Base-by-base conservation (phyloP, 805 yeast genomes). In the Ogataea pignaliae region DNA sequence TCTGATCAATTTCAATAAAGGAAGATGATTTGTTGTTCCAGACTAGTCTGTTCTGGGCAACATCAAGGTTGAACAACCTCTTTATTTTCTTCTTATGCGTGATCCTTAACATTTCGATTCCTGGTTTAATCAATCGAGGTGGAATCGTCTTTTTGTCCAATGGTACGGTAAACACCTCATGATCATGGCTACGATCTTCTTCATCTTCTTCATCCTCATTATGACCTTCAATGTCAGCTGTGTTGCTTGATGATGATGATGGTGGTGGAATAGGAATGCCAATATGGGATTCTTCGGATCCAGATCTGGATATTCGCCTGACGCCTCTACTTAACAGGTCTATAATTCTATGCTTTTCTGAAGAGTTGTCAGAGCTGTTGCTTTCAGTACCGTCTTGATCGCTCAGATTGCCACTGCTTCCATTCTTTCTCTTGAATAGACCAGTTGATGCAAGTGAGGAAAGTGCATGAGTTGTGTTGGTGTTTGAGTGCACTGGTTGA, bases 31-130 rank as follows among this genome's bases (percentile, higher is more conserved):
- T 73, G 48, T 69, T 64, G 50, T 77, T 80, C 86, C 90, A 83
- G 3, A 69, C 61, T 13, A 86, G 66, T 4, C 68, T 57, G 29
- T 85, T 84, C 11, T 67, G 56, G 2, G 73, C 76, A 0, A 79
- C 65, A 54, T 85, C 82, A 2, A 88, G 66, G 46, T 62, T 70
- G 47, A 87, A 76, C 9, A 64, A 57, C 14, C 88, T 69, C 53
- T 79, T 78, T 16, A 81, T 78, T 51, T 74, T 76, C 51, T 88
- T 85, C 50, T 78, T 78, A 43, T 80, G 83, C 2, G 95, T 85
- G 15, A 88, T 76, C 52, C 88, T 74, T 28, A 85, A 60, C 47
- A 88, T 65, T 2, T 81, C 74, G 13, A 86, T 57, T 0, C 95
- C 95, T 3, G 69, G 71, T 10, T 71, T 64, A 5, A 80, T 58